phyloP scores from a whole-genome alignment of 1,284 basidiomycete genomes.

The Boletus semigastroideus region DNA sequence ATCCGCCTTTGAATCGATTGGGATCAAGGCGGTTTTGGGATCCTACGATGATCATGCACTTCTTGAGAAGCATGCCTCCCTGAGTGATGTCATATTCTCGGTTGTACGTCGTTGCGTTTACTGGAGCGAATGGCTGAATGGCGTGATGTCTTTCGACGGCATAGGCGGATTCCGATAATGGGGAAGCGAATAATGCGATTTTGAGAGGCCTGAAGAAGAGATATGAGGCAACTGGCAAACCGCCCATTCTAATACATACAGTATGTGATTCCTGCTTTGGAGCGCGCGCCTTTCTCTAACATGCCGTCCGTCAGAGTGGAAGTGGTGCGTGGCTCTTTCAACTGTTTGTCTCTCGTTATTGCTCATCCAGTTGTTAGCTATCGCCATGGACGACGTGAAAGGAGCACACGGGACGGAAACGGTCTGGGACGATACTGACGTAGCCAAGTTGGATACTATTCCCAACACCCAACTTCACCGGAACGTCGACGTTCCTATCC shows the following conservation, averaged over 20 bases:
- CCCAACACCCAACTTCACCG: constrained; percentile 39
- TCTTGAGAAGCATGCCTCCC: constrained; percentile 25
- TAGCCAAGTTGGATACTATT: constrained; percentile 41
- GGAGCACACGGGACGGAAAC: constrained; percentile 37
- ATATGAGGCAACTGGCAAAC: constrained; percentile 37
- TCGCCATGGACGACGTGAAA: constrained; percentile 33
- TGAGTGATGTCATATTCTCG: constrained; percentile 37
- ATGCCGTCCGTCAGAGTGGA: constrained; percentile 19
- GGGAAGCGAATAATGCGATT: constrained; percentile 42
- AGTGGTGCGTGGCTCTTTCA: constrained; percentile 13
- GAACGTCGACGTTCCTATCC: constrained; percentile 41
- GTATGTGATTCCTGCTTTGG: constrained; percentile 32
- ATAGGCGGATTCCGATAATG: constrained; percentile 46
- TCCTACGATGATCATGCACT: constrained; percentile 24
- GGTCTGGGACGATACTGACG: constrained; percentile 43
- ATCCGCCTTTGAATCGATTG: constrained; percentile 24
- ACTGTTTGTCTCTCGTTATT: background rate
- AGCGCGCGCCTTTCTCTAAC: background rate
- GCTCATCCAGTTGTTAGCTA: constrained; percentile 17
- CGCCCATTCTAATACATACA: constrained; percentile 52
- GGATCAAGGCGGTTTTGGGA: constrained; percentile 27
- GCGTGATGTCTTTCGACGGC: background rate
- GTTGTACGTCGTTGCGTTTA: constrained; percentile 25
- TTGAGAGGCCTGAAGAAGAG: constrained; percentile 46
- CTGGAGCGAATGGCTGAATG: background rate